phyloP scores from a whole-genome alignment of 2,329 filamentous ascomycete genomes.

The Emmonsiellopsis sp. region DNA sequence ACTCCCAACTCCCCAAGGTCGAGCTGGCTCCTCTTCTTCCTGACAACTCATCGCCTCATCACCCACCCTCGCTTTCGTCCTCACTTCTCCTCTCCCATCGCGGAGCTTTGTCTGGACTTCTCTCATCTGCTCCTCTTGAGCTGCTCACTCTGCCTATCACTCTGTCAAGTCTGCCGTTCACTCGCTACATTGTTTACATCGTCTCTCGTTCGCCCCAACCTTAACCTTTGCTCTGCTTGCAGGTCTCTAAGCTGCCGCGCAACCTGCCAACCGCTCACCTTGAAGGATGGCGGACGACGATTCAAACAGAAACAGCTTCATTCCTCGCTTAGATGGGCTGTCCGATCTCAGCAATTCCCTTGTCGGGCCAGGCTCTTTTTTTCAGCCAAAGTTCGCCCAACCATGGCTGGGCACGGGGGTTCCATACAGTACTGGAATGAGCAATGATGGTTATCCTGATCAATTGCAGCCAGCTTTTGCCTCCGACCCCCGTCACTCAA shows the following conservation, averaged over 20 bases:
- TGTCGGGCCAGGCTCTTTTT: constrained; percentile 1
- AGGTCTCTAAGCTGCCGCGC: neutral
- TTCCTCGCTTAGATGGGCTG: constrained; percentile 1
- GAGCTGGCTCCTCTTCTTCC: no score
- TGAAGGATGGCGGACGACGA: neutral
- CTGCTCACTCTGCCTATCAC: no score
- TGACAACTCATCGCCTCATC: no score
- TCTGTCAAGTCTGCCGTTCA: no score
- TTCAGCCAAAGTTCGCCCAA: neutral
- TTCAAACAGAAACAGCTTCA: neutral
- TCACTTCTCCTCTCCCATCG: no score
- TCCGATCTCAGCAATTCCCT: constrained; percentile 4
- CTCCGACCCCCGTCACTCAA: neutral
- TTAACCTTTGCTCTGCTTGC: neutral
- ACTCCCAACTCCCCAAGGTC: no score
- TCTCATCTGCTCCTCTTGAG: no score
- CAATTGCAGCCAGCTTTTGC: neutral
- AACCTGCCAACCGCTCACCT: neutral
- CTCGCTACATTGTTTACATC: no score
- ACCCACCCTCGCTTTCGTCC: no score
- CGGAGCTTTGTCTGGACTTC: no score
- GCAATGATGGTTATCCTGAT: neutral
- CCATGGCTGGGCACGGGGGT: neutral
- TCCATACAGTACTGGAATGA: neutral
- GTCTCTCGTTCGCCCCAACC: no score